Evolutionary conservation across 169 alveolate genomes (phyloP), one percentile per base, ranked within the genome.

Genomic region (Perkinsus olseni): DNA sequence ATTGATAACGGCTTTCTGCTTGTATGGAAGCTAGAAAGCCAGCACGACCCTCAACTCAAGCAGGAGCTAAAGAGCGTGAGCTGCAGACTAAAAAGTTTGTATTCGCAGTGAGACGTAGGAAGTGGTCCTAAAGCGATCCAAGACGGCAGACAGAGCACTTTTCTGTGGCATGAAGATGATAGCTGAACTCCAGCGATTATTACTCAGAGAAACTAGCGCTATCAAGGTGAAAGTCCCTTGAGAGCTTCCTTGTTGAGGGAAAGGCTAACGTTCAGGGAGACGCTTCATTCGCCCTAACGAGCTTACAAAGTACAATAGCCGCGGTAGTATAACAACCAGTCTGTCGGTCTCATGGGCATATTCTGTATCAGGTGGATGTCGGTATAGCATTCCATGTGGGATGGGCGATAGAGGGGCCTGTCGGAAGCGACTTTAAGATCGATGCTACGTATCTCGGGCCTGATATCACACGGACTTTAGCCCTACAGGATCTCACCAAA

Each of bases 381-480:
- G 11, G 11, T 40, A 40, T 40, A 3, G 50, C 50, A 40, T 40
- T 40, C 11, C 97, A 96, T 92, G 91, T 96, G 74, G 98, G 98
- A 20, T 94, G 95, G 93, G 95, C 96, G 13, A 95, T 96, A 38
- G 96, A 96, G 94, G 96, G 97, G 8, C 96, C 97, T 24, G 94
- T 96, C 36, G 97, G 97, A 38, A 94, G 96, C 24, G 95, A 94
- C 94, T 95, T 95, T 92, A 95, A 95, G 93, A 95, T 96, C n/a
- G 97, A 95, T 74, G 97, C 97, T 20, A 95, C 96, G 13, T 95
- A 96, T 91, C 94, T 96, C 50, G 50, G 50, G 50, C 11, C 50
- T 11, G 50, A 40, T 40, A 11, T 40, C 50, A 40, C 50, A 40
- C 50, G 50, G 50, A 11, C 50, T 40, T 11, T 40, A 11, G 50